These are phyloP conservation scores for Solioccasus polychromus DNA, from an alignment of 768 basidiomycete genomes.

Conservation along the genomic window DNA sequence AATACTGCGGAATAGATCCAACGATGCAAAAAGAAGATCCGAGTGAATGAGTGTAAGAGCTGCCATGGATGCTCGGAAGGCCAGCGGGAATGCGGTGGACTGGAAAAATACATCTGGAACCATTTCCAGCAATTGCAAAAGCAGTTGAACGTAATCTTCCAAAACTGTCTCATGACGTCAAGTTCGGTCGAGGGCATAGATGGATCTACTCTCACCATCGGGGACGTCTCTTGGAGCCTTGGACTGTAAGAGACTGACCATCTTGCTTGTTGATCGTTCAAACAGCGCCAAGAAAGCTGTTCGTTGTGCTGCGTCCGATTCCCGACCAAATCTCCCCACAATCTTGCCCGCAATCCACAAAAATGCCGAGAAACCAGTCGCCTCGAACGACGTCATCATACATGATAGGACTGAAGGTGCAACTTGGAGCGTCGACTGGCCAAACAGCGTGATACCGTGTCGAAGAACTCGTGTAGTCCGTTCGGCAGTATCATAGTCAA, in stretches of 20 bases:
- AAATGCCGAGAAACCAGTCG: conserved; percentile 80
- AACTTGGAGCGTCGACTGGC: conserved; percentile 58
- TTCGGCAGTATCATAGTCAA: conserved; percentile 75
- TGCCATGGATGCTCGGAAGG: conserved; percentile 73
- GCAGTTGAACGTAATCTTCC: conserved; percentile 89
- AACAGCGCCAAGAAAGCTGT: conserved; percentile 60
- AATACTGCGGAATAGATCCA: conserved; percentile 77
- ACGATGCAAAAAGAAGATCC: conserved; percentile 75
- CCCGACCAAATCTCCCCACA: conserved; percentile 71
- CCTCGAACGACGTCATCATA: conserved; percentile 77
- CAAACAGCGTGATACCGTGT: conserved; percentile 81
- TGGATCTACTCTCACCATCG: conserved; percentile 66
- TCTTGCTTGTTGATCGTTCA: conserved; percentile 71
- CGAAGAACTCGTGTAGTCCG: conserved; percentile 81
- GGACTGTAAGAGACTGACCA: conserved; percentile 63
- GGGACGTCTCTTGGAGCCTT: conserved; percentile 75
- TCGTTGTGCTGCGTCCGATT: conserved; percentile 54
- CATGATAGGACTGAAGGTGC: conserved; percentile 68
- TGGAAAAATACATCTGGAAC: conserved; percentile 77
- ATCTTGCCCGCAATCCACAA: conserved; percentile 93
- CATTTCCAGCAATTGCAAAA: conserved; percentile 62
- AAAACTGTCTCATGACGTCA: conserved; percentile 56
- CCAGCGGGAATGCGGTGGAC: conserved; percentile 72
- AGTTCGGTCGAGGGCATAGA: not conserved
- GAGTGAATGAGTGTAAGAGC: conserved; percentile 80